Conservation (phyloP, 768 basidiomycete species). For the Serendipita indica region DNA sequence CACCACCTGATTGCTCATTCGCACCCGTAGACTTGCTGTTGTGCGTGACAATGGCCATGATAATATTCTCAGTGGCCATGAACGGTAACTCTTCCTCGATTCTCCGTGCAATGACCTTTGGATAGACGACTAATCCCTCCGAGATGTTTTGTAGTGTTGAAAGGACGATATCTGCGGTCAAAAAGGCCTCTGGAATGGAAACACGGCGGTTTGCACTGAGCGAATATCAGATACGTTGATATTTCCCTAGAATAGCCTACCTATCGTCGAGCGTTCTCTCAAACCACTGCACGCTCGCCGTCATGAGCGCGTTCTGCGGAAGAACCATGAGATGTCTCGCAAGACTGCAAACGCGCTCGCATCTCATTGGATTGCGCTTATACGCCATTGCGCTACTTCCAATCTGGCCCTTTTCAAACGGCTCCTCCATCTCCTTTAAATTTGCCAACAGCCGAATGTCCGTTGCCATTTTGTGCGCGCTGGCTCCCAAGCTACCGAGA, state of each 20-base stretch:
- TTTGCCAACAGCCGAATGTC: conserved; percentile 90
- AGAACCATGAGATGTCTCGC: conserved; percentile 92
- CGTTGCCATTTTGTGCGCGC: conserved; percentile 95
- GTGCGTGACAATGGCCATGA: conserved; percentile 84
- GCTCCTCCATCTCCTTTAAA: conserved; percentile 98
- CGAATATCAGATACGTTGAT: conserved; percentile 9
- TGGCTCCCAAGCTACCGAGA: conserved; percentile 75
- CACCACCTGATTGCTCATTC: not conserved
- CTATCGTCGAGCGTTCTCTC: conserved; percentile 96
- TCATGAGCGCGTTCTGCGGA: conserved; percentile 94
- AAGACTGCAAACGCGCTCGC: conserved; percentile 90
- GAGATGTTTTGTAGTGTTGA: conserved; percentile 93
- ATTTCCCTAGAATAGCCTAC: conserved; percentile 24
- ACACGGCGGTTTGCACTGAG: conserved; percentile 87
- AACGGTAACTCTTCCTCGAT: conserved; percentile 94
- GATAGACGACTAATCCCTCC: conserved; percentile 98
- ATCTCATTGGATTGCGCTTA: conserved; percentile 99
- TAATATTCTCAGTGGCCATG: conserved; percentile 99
- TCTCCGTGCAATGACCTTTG: conserved; percentile 81
- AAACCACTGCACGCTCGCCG: conserved; percentile 91
- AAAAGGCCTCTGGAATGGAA: conserved; percentile 90
- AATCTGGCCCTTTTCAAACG: conserved; percentile 97
- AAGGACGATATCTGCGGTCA: conserved; percentile 92
- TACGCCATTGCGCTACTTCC: conserved; percentile 97
- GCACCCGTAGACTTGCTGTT: conserved; percentile 12